Evolutionary conservation across 208 protist genomes (phyloP).

Genomic region (Leishmania arabica): DNA sequence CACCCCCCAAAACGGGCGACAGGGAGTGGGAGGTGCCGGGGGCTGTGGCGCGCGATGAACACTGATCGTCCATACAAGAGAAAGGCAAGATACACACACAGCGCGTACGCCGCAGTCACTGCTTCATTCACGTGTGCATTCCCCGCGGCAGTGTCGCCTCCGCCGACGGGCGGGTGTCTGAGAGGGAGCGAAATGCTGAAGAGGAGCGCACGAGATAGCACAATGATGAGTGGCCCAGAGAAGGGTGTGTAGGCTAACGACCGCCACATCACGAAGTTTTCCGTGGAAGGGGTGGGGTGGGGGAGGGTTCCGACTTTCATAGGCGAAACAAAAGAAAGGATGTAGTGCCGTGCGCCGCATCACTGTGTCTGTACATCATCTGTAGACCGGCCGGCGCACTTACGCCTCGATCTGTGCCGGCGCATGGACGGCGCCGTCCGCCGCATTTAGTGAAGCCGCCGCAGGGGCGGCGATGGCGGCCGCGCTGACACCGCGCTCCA

Average conservation of each 20-base stretch:
- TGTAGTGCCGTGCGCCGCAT: neutral
- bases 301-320: neutral
- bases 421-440: neutral
- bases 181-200: neutral
- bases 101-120: neutral
- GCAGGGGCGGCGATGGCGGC: slow-evolving; percentile 9
- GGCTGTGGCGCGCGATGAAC: neutral
- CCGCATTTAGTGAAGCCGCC: slow-evolving; percentile 1
- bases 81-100: neutral
- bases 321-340: neutral
- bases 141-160: neutral
- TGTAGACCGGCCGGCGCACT: neutral
- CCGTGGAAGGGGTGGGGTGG: neutral
- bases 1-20: too few relatives aligned
- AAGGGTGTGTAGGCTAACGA: neutral
- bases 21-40: too few relatives aligned
- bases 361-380: neutral
- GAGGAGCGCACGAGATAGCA: neutral
- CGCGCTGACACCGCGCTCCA: slow-evolving; percentile 48
- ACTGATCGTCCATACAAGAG: neutral
- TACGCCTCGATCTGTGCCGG: slow-evolving; percentile 12
- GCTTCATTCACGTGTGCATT: neutral
- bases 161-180: neutral
- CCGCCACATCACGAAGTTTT: neutral
- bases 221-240: neutral